Percentiles rank a stretch among this genome's conserved stretches.
Evolutionary conservation across 2,329 filamentous ascomycete genomes (phyloP).

Genomic region (Calonectria crousiana): DNA sequence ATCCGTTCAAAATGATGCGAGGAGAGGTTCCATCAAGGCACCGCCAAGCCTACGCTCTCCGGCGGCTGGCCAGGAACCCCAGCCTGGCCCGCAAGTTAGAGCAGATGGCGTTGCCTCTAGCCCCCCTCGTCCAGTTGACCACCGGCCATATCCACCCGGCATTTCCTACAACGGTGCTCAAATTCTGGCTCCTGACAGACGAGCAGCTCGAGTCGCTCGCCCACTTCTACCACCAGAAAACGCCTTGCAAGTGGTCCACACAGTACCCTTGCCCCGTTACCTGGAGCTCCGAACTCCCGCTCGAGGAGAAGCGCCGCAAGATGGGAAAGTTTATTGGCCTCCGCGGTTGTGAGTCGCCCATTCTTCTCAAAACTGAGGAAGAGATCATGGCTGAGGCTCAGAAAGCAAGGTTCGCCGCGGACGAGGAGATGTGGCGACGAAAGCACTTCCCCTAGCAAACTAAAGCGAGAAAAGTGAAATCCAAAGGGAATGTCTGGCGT

Average conservation of each 20-base stretch:
- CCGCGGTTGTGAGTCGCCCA: conserved; percentile 63
- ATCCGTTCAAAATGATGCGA: conserved; percentile 47
- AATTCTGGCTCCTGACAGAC: conserved; percentile 81
- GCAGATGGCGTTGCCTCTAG: conserved; percentile 74
- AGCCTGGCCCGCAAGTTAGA: conserved; percentile 71
- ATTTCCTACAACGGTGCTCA: conserved; percentile 76
- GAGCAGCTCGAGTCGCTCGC: conserved; percentile 77
- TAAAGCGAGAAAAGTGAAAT: not conserved
- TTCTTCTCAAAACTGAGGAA: conserved; percentile 57
- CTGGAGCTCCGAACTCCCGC: conserved; percentile 66
- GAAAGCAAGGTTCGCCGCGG: conserved; percentile 52
- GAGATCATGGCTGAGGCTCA: conserved; percentile 61
- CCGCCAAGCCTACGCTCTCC: conserved; percentile 47
- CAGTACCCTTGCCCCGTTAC: conserved; percentile 77
- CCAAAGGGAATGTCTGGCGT: not conserved
- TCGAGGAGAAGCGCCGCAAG: conserved; percentile 78
- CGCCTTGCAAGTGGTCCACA: conserved; percentile 63
- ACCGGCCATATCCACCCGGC: conserved; percentile 72
- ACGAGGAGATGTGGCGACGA: conserved; percentile 61
- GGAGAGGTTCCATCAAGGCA: conserved; percentile 48
- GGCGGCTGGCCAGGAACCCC: conserved; percentile 58
- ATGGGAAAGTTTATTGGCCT: conserved; percentile 82
- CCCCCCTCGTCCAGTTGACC: conserved; percentile 74
- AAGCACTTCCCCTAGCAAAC: conserved; percentile 54
- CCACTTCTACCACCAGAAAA: conserved; percentile 79